phyloP scores from a whole-genome alignment of 441 rosid genomes.

The Syzygium syzygioides region DNA sequence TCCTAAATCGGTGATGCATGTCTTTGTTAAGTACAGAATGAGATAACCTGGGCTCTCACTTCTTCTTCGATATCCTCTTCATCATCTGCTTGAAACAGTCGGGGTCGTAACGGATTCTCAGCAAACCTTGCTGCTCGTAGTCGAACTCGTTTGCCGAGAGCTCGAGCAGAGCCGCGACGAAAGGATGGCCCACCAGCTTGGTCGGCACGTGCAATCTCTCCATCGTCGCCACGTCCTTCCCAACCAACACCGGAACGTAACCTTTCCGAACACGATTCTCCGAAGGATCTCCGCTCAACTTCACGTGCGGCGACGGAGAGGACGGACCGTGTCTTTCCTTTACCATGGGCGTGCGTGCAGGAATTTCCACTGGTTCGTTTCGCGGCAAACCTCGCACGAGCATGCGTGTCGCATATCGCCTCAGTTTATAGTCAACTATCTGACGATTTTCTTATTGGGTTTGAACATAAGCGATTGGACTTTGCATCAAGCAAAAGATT shows the following conservation, averaged over 20 bases:
- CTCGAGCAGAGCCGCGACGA: slow-evolving; percentile 10
- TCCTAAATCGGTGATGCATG: background rate
- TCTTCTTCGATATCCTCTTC: background rate
- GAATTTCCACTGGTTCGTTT: background rate
- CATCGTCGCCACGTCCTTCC: background rate
- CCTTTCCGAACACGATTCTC: slow-evolving; percentile 10
- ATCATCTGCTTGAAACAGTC: slow-evolving; percentile 6
- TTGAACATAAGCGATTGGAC: background rate
- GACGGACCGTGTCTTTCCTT: background rate
- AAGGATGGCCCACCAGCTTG: slow-evolving; percentile 14
- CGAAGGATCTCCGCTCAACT: background rate
- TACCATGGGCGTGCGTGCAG: background rate
- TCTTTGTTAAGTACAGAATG: background rate
- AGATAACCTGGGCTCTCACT: background rate
- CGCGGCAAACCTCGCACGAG: background rate
- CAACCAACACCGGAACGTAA: slow-evolving; percentile 17
- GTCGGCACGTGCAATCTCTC: slow-evolving; percentile 16
- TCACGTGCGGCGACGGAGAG: background rate
- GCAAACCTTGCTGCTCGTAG: slow-evolving; percentile 12
- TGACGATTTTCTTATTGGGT: background rate
- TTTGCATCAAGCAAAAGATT: background rate
- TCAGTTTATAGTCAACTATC: background rate
- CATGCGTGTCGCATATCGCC: background rate
- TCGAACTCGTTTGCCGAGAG: slow-evolving; percentile 14
- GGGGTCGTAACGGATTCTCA: slow-evolving; percentile 15